Base-by-base conservation (phyloP, 78 protist genomes). In the Abeoforma whisleri region DNA sequence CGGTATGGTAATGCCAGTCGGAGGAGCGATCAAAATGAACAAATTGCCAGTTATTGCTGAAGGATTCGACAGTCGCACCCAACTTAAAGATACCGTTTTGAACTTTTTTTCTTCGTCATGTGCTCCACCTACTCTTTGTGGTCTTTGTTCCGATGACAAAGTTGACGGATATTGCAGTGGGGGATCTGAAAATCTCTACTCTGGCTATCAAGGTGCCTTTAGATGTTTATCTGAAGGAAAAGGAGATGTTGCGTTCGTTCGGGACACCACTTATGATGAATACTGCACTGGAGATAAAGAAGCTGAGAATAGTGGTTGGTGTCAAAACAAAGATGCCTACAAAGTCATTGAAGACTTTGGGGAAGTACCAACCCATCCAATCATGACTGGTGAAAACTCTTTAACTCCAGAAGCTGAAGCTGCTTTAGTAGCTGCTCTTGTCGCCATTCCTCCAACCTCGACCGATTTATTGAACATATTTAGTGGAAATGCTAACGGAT, bases 171-270 rank as follows among this genome's bases (percentile, higher is more conserved):
- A 40, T 22, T 72, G 30, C 75, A 19, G 12, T 23, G 62, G 85
- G 40, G 25, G 77, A 22, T 34, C 72, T 32, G 75, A 40, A 25
- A 36, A 81, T 31, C 62, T 16, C 38, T 81, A 0, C 85, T 16
- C 68, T 22, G 85, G 25, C 22, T 81, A 81, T 74, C 77, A 81
- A 33, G 85, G 85, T 68, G 85, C 85, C 16, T 74, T 81, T 5
- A 31, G 33, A 40, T 40, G 85, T 22, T 25, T 81, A 74, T 30
- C n/a, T 72, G 75, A 48, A 19, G 85, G 85, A 30, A 74, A 72
- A 30, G 74, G 85, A 5, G 85, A 81, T 74, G 85, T 81, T 57
- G 85, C 85, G n/a, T 81, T 81, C n/a, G 75, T 81, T 31, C 85
- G 85, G 25, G 69, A 57, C 22, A 48, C 85, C 12, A 62, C 72